These are phyloP conservation scores for Ophiostoma sp. DNA, from an alignment of 2,329 filamentous ascomycete species.

Conservation along the genomic window DNA sequence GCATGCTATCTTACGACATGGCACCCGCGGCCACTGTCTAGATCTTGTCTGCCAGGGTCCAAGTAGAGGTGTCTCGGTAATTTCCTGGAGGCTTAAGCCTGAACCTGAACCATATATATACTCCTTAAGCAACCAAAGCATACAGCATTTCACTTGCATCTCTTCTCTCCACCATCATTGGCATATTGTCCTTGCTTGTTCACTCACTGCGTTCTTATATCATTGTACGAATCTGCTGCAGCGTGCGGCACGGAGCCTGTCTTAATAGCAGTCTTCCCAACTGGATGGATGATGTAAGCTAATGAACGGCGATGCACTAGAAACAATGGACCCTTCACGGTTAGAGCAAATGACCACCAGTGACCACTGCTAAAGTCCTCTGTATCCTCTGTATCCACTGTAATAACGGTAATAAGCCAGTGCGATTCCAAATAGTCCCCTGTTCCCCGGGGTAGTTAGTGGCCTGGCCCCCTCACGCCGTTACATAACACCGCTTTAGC, in stretches of 20 bases:
- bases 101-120: neutral
- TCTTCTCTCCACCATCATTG: neutral
- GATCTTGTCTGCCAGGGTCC: neutral
- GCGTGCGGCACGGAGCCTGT: neutral
- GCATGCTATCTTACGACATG: no score
- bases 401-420: neutral
- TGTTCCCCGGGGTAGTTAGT: constrained; percentile 1
- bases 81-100: neutral
- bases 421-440: neutral
- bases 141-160: neutral
- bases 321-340: neutral
- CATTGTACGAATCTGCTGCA: neutral
- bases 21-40: no score
- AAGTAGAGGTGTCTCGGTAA: neutral
- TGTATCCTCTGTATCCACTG: neutral
- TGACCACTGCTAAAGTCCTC: neutral
- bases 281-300: neutral
- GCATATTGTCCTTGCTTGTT: neutral
- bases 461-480: neutral
- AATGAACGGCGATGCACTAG: no score
- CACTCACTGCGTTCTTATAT: neutral
- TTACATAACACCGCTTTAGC: neutral
- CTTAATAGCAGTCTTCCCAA: neutral
- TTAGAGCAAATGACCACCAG: no score
- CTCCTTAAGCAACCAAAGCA: neutral